These are phyloP conservation scores for Forsythia suspensa DNA, from an alignment of 257 asterid species.

Conservation along the genomic window DNA sequence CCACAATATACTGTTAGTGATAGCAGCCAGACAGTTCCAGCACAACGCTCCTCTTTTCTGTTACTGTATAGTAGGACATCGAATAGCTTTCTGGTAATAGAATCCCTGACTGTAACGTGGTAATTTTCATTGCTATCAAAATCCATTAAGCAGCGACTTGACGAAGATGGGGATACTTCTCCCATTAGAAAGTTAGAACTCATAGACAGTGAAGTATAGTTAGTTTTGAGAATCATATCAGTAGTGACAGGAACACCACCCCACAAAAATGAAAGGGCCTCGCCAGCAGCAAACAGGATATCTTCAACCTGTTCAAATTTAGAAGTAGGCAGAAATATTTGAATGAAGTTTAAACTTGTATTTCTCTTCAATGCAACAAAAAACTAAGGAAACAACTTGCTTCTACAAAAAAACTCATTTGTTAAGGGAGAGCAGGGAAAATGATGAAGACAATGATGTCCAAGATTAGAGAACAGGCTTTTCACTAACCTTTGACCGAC, in stretches of 20 bases:
- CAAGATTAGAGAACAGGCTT: conserved; percentile 5
- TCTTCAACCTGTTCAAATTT: conserved; percentile 75
- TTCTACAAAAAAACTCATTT: conserved; percentile 4
- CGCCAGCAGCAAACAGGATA: conserved; percentile 96
- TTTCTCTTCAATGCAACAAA: conserved; percentile 16
- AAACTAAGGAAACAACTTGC: conserved; percentile 12
- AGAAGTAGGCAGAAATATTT: conserved; percentile 9
- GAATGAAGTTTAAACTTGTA: conserved; percentile 9
- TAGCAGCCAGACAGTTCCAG: conserved; percentile 97
- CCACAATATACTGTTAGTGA: conserved; percentile 93
- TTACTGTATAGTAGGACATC: conserved; percentile 85
- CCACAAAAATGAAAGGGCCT: conserved; percentile 96
- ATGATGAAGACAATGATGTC: conserved; percentile 13
- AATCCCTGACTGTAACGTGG: conserved; percentile 74
- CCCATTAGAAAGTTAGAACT: conserved; percentile 93
- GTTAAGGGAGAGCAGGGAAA: conserved; percentile 4
- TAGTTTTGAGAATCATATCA: conserved; percentile 78
- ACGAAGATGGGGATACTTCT: conserved; percentile 59
- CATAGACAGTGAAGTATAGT: conserved; percentile 86
- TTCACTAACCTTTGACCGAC: conserved; percentile 81
- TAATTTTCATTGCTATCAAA: conserved; percentile 54
- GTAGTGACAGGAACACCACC: conserved; percentile 95
- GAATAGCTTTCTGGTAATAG: conserved; percentile 83
- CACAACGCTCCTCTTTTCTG: conserved; percentile 96
- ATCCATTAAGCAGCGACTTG: conserved; percentile 39